Base-by-base conservation (phyloP, 331 rosid genomes). In the Quercus phellos region DNA sequence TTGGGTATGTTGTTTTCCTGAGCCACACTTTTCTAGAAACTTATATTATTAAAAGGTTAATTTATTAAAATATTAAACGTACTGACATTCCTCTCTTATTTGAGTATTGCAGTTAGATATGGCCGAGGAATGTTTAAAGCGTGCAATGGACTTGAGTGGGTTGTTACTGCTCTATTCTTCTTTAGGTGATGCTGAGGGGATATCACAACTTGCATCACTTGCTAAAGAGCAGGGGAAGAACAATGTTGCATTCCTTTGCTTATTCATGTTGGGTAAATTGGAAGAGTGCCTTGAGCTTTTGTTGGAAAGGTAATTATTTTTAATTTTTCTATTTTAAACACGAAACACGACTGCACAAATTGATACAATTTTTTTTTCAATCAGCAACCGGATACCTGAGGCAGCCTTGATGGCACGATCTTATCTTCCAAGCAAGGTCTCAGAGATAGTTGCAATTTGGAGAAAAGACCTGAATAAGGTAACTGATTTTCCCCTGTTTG, bases 201-300 rank as follows among this genome's bases (percentile, higher is more conserved):
- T 96, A 81, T 88, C 92, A 55, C 71, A 82, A 76, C 99, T 96
- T 79, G 97, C 94, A 80, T 77, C 82, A 79, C 93, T 93, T 87
- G 94, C 99, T 56, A 96, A 93, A 85, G 98, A 96, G 83, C 98
- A 93, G 80, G 99, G 99, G 83, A 96, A 96, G 90, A 96, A 96
- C 84, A 96, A 96, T 80, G 99, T 96, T 81, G 93, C 99, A 51
- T 96, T 88, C 85, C 93, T 96, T 79, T 96, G 96, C 89, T 85
- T 96, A 81, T 96, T 96, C 87, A 89, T 85, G 91, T 84, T 96
- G 93, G 98, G 99, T 87, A 90, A 89, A 76, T 88, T 91, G 84
- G 99, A 96, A 88, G 98, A 96, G 80, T 93, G 98, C 87, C 99
- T 96, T 72, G 96, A 93, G 76, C 84, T 96, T 70, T 85, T 96